Percentiles rank a stretch among this genome's conserved stretches.
These are phyloP conservation scores for Codiaeum variegatum DNA, from an alignment of 441 rosid species.

Conservation along the genomic window DNA sequence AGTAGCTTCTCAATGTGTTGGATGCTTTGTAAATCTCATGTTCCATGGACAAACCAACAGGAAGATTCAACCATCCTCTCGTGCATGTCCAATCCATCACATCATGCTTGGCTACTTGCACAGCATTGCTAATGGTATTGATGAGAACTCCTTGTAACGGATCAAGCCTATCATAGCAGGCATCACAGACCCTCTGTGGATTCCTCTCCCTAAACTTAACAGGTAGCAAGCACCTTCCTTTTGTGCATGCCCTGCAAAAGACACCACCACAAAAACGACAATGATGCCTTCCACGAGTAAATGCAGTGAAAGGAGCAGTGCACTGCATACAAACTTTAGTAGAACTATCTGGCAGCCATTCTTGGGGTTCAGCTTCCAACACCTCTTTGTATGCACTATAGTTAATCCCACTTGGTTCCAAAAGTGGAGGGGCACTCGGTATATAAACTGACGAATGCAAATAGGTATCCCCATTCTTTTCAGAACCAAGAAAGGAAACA, in stretches of 20 bases:
- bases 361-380: conserved; percentile 86
- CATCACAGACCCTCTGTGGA: conserved; percentile 94
- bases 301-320: conserved; percentile 64
- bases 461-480: conserved; percentile 68
- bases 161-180: conserved; percentile 92
- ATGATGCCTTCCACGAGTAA: conserved; percentile 93
- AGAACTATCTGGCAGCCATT: conserved; percentile 93
- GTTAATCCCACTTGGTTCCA: conserved; percentile 54
- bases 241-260: conserved; percentile 75
- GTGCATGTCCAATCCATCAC: conserved; percentile 89
- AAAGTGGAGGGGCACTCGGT: conserved; percentile 95
- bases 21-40: conserved; percentile 92
- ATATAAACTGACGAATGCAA: conserved; percentile 85
- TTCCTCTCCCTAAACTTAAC: conserved; percentile 75
- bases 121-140: conserved; percentile 81
- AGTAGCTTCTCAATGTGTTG: conserved; percentile 70
- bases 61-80: conserved; percentile 95
- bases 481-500: conserved; percentile 73
- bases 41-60: conserved; percentile 90
- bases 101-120: conserved; percentile 90
- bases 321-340: conserved; percentile 78
- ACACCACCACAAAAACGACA: conserved; percentile 95
- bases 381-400: conserved; percentile 55
- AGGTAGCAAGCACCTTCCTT: conserved; percentile 83
- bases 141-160: conserved; percentile 81